Conservation (phyloP, 108 stramenopile species). For the Discostella pseudostelligera region DNA sequence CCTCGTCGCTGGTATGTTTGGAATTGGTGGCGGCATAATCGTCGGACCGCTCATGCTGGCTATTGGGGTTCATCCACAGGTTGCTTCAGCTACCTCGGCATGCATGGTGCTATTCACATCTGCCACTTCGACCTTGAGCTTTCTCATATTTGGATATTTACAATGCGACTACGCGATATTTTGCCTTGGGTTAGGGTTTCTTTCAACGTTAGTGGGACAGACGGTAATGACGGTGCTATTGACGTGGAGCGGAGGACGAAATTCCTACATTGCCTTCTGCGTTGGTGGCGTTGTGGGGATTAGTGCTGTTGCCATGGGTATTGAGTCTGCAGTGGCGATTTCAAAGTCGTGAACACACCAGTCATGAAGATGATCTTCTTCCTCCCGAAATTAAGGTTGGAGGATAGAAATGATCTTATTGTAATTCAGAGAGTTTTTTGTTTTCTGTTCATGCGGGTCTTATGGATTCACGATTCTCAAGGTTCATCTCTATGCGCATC, state of each 20-base stretch:
- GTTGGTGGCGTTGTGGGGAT: slow-evolving; percentile 74
- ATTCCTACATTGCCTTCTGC: slow-evolving; percentile 54
- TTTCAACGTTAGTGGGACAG: slow-evolving; percentile 52
- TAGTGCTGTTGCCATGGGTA: slow-evolving; percentile 60
- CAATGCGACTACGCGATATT: slow-evolving; percentile 48
- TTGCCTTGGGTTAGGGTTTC: slow-evolving; percentile 50
- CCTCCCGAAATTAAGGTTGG: too few species aligned
- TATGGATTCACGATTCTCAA: too few species aligned
- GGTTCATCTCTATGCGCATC: slow-evolving; percentile 27
- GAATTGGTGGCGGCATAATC: slow-evolving; percentile 66
- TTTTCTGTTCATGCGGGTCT: too few species aligned
- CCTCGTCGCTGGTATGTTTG: slow-evolving; percentile 50
- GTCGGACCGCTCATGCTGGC: slow-evolving; percentile 68
- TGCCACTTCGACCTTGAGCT: slow-evolving; percentile 53
- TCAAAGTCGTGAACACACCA: too few species aligned
- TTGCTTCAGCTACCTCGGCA: slow-evolving; percentile 58
- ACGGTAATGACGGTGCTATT: slow-evolving; percentile 49
- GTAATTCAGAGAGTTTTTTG: too few species aligned
- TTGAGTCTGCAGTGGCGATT: slow-evolving; percentile 13
- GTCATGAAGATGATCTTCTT: too few species aligned
- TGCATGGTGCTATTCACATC: slow-evolving; percentile 63
- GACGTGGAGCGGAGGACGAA: slow-evolving; percentile 42
- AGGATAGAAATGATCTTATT: too few species aligned
- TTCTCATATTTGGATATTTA: slow-evolving; percentile 50
- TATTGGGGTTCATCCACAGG: slow-evolving; percentile 53